These are phyloP conservation scores for Apiotrichum sp. DNA, from an alignment of 1,284 basidiomycete species.

Conservation along the genomic window DNA sequence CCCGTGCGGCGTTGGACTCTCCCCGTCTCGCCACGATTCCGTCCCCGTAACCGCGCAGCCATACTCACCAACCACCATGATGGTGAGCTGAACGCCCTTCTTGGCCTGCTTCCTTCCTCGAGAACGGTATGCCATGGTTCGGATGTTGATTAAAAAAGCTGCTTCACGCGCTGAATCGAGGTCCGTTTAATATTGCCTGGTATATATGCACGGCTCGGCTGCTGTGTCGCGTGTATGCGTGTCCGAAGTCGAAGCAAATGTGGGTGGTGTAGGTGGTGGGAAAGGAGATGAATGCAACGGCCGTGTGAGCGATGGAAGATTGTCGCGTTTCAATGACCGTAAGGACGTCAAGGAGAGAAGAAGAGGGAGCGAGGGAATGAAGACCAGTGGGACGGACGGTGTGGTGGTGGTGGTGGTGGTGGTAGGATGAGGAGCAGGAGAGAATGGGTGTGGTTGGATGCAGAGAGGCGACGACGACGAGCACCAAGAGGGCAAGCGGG, in stretches of 20 bases:
- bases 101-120: conserved; percentile 85
- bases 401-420: no score
- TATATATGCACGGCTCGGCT: not conserved
- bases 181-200: not conserved
- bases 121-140: conserved; percentile 55
- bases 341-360: not conserved
- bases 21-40: not conserved
- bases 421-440: no score
- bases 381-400: no score
- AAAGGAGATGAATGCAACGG: no score
- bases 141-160: not conserved
- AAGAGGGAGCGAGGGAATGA: not conserved
- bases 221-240: not conserved
- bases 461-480: no score
- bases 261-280: not conserved
- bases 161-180: no score
- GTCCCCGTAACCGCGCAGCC: not conserved
- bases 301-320: not conserved
- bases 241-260: not conserved
- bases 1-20: not conserved
- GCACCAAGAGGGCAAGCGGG: no score
- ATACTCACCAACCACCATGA: conserved; percentile 81
- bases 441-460: no score
- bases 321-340: not conserved
- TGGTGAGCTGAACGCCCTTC: conserved; percentile 92